Evolutionary conservation across 1,139 yeast genomes (phyloP), one percentile per base, ranked within the genome.

Genomic region (Geotrichum siamense): DNA sequence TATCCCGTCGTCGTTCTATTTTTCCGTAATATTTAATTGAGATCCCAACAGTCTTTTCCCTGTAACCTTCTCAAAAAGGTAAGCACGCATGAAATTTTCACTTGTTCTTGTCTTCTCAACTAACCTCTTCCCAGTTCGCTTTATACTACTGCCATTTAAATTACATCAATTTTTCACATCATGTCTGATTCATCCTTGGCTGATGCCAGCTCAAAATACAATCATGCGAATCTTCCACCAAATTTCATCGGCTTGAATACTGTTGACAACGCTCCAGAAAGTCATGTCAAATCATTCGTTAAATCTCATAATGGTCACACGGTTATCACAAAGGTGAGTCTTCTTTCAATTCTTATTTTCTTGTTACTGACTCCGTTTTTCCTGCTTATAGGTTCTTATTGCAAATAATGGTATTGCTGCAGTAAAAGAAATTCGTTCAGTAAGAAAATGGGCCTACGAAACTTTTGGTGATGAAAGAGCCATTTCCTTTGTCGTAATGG

Each of bases 361-460:
- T 17, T 19, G 8, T 27, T 21, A 2, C 21, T 38, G 8, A 10
- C 13, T 29, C 21, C 25, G 8, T 15, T 4, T 15, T 22, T 23
- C 3, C 23, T 19, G 6, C 20, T 21, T 25, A 26, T 10, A 64
- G 60, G 82, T 91, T 39, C 75, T 91, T 57, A 91, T 91, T 60
- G 97, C 98, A 49, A 91, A 91, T 67, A 91, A 91, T 64, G 99
- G 99, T 76, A 93, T 91, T 64, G 98, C 95, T 32, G 99, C 99
- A 44, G 98, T 91, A 50, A 91, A 91, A 66, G 97, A 91, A 69
- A 93, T 93, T 62, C 78, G 99, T 59, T 85, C 96, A 10, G 87
- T 91, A 41, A 79, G 98, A 67, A 89, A 89, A 73, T 93, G 98
- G 98, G 91, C 97, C 35, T 93, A 91, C 67, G 97, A 91, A 67